Percentiles rank a stretch among this genome's conserved stretches.
These are phyloP conservation scores for Thielaviopsis ethacetica DNA, from an alignment of 2,329 filamentous ascomycete genomes.

Conservation along the genomic window DNA sequence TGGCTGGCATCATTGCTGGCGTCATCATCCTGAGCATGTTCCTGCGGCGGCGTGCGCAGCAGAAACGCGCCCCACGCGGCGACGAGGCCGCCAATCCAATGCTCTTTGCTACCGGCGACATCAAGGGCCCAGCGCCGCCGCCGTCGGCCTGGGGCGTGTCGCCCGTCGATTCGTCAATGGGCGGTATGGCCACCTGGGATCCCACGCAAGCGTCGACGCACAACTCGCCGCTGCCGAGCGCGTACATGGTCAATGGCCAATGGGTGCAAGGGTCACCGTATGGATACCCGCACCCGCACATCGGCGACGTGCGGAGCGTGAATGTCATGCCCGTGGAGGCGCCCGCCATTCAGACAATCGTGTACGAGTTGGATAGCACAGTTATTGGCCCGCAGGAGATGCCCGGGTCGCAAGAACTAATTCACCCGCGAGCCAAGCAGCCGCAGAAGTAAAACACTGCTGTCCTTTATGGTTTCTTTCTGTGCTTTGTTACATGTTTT, in stretches of 20 bases:
- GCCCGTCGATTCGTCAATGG: conserved; percentile 1
- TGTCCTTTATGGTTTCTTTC: too few species aligned
- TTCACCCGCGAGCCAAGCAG: conserved; percentile 7
- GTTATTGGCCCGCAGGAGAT: conserved; percentile 5
- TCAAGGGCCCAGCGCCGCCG: background rate
- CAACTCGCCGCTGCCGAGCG: conserved; percentile 2
- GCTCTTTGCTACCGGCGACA: conserved; percentile 1
- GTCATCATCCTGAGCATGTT: conserved; percentile 16
- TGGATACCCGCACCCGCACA: background rate
- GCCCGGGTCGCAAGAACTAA: conserved; percentile 4
- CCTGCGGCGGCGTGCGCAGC: conserved; percentile 17
- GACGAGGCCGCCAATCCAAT: conserved; percentile 1
- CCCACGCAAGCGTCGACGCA: background rate
- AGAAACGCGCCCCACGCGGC: background rate
- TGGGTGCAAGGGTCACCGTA: conserved; percentile 3
- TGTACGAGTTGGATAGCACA: conserved; percentile 10
- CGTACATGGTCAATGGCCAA: conserved; percentile 5
- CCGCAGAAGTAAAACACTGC: background rate
- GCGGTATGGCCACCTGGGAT: background rate
- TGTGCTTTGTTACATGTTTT: background rate
- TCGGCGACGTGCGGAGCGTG: conserved; percentile 1
- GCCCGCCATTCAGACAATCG: conserved; percentile 3
- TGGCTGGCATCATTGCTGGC: conserved; percentile 17
- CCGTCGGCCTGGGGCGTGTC: background rate
- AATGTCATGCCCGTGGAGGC: conserved; percentile 2